A percentile compares a stretch with the other conserved stretches of the same genome.
phyloP scores from a whole-genome alignment of 129 eudicot genomes.

The Saussurea involucrata region DNA sequence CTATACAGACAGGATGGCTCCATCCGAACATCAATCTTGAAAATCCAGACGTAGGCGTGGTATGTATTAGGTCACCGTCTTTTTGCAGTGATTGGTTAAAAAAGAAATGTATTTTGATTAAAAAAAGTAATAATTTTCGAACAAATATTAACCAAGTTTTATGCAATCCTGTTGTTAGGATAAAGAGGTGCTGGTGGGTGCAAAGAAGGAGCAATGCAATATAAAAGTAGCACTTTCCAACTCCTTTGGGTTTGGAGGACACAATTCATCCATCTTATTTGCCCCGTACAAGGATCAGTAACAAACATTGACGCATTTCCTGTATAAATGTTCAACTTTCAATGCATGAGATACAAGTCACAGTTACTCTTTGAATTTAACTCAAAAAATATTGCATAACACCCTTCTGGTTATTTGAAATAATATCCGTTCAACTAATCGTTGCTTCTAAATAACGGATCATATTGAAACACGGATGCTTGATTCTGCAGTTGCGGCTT shows the following conservation, averaged over 20 bases:
- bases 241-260: constrained; percentile 84
- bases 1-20: constrained; percentile 73
- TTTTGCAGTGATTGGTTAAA: neutral
- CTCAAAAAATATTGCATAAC: neutral
- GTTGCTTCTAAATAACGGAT: neutral
- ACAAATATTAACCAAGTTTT: neutral
- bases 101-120: neutral
- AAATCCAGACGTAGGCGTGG: constrained; percentile 68
- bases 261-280: constrained; percentile 68
- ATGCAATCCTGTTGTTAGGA: constrained; percentile 34
- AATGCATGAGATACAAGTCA: neutral
- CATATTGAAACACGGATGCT: neutral
- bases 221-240: constrained; percentile 70
- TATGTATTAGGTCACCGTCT: constrained; percentile 29
- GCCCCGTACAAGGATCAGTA: constrained; percentile 52
- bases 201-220: constrained; percentile 47
- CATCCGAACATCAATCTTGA: constrained; percentile 75
- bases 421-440: neutral
- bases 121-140: neutral
- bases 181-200: constrained; percentile 54
- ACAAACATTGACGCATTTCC: neutral
- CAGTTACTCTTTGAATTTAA: neutral
- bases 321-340: constrained; percentile 22
- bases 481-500: neutral
- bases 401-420: neutral